Evolutionary conservation across 2,329 filamentous ascomycete species (phyloP).

Genomic region (Dothidotthia symphoricarpi): DNA sequence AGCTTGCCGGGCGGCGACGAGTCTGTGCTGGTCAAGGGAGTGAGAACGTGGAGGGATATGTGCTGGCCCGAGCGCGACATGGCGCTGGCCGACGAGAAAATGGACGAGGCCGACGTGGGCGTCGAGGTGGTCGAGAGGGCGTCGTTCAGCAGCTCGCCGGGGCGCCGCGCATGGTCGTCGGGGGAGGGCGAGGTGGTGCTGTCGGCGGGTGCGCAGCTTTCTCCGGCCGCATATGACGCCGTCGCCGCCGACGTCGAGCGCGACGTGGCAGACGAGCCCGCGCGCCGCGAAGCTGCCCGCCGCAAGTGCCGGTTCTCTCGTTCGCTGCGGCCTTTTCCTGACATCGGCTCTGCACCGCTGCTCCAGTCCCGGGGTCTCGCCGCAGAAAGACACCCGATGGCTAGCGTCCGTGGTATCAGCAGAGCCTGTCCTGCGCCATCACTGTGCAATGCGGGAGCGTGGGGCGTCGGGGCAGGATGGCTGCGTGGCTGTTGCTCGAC

Average conservation of each 20-base stretch:
- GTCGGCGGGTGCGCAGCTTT: conserved; percentile 12
- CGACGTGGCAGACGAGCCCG: conserved; percentile 22
- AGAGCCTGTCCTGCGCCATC: conserved; percentile 24
- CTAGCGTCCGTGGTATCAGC: conserved; percentile 30
- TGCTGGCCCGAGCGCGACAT: conserved; percentile 58
- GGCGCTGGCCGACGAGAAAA: conserved; percentile 60
- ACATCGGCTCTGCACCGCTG: conserved; percentile 64
- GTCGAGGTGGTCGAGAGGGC: conserved; percentile 68
- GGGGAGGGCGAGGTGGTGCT: conserved; percentile 22
- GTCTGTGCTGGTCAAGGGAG: conserved; percentile 65
- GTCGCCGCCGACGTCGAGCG: conserved; percentile 13
- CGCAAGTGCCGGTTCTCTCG: conserved; percentile 19
- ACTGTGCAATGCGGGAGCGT: conserved; percentile 19
- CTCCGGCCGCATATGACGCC: conserved; percentile 13
- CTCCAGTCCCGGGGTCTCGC: conserved; percentile 84
- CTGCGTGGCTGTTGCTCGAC: background rate
- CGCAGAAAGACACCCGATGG: conserved; percentile 73
- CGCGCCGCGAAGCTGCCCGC: conserved; percentile 28
- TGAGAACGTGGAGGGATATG: conserved; percentile 56
- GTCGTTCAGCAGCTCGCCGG: conserved; percentile 66
- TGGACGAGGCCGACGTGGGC: conserved; percentile 60
- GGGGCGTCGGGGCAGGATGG: conserved; percentile 4
- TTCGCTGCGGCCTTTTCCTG: conserved; percentile 48
- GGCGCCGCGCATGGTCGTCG: conserved; percentile 33
- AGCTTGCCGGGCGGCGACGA: conserved; percentile 61